Conservation (phyloP, 768 basidiomycete species). For the Epithele typhae region DNA sequence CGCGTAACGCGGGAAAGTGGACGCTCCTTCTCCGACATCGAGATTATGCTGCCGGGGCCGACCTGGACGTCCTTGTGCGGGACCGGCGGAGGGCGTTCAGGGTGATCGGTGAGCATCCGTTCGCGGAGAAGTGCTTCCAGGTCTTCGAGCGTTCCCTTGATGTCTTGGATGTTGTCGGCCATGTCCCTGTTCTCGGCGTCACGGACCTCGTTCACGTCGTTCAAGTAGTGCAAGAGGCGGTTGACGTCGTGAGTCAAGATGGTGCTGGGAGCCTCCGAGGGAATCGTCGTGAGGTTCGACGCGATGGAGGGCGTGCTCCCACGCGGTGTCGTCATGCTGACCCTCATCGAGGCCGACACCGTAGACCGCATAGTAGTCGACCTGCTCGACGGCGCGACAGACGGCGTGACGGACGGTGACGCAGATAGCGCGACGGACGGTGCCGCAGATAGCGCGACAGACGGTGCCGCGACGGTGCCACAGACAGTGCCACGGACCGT, state of each 20-base stretch:
- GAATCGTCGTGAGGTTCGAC: conserved; percentile 40
- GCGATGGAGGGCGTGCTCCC: conserved; percentile 46
- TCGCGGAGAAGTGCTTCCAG: conserved; percentile 16
- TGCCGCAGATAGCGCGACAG: too few relatives aligned
- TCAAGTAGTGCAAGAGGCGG: conserved; percentile 46
- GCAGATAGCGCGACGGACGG: too few relatives aligned
- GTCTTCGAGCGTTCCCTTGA: conserved; percentile 65
- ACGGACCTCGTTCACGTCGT: conserved; percentile 60
- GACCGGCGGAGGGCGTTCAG: conserved; percentile 26
- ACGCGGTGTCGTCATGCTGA: conserved; percentile 48
- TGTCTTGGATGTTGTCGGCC: conserved; percentile 59
- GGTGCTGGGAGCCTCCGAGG: conserved; percentile 36
- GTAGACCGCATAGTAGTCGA: too few relatives aligned
- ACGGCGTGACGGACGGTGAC: too few relatives aligned
- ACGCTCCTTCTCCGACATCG: too few relatives aligned
- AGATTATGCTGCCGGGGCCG: conserved; percentile 30
- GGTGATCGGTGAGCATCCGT: conserved; percentile 11
- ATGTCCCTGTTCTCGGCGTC: conserved; percentile 64
- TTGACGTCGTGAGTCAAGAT: conserved; percentile 49
- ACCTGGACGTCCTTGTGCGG: conserved; percentile 35
- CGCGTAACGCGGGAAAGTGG: too few relatives aligned
- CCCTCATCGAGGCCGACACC: conserved; percentile 38
- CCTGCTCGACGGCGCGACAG: too few relatives aligned
- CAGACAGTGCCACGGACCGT: too few relatives aligned
- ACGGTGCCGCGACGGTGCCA: too few relatives aligned